Evolutionary conservation across 768 basidiomycete genomes (phyloP).

Genomic region (Lactarius vividus): DNA sequence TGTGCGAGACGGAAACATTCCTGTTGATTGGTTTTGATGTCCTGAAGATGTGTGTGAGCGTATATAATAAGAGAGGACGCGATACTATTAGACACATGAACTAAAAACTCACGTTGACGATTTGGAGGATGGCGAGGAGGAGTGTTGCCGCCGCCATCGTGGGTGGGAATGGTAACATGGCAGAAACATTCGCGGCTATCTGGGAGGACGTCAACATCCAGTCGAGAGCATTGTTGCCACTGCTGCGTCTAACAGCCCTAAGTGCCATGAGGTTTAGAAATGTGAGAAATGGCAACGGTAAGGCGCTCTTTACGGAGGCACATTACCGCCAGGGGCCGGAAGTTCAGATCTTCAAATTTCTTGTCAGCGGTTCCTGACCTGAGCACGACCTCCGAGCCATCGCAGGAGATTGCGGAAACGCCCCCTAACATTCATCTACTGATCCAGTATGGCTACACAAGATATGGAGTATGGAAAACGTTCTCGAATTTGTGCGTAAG

Average conservation of each 20-base stretch:
- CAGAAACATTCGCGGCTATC: conserved; percentile 17
- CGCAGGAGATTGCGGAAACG: no score
- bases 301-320: not conserved
- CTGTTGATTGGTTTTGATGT: conserved; percentile 27
- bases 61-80: no score
- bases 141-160: conserved; percentile 21
- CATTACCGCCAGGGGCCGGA: not conserved
- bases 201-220: conserved; percentile 17
- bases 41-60: conserved; percentile 13
- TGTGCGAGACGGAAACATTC: conserved; percentile 27
- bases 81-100: not conserved
- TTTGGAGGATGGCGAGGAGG: conserved; percentile 25
- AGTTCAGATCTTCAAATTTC: not conserved
- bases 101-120: conserved; percentile 19
- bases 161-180: conserved; percentile 25
- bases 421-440: no score
- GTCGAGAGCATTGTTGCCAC: conserved; percentile 23
- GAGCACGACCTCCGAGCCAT: no score
- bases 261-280: conserved; percentile 17
- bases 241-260: conserved; percentile 20
- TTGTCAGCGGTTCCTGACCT: no score
- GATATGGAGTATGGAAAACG: no score
- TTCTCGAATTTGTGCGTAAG: no score
- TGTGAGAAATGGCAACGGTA: not conserved
- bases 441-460: no score